These are phyloP conservation scores for Trypanosoma cruzi DNA, from an alignment of 208 protist species.

Conservation along the genomic window DNA sequence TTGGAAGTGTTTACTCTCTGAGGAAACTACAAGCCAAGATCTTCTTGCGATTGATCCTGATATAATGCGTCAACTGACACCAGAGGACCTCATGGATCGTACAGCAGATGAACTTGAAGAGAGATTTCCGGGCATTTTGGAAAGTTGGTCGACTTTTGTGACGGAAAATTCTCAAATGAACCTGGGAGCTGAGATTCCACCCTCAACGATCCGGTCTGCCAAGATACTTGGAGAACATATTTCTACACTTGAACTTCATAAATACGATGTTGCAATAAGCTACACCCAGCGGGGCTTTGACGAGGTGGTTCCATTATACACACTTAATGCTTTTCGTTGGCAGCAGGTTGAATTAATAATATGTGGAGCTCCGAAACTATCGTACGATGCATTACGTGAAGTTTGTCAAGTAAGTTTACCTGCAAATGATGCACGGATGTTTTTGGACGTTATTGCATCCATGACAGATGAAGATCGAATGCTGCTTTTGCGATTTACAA, in stretches of 20 bases:
- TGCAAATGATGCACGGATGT: slow-evolving; percentile 56
- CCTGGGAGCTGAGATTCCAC: slow-evolving; percentile 50
- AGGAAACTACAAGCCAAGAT: slow-evolving; percentile 58
- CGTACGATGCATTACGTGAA: slow-evolving; percentile 68
- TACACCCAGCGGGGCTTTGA: slow-evolving; percentile 84
- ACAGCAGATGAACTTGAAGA: slow-evolving; percentile 83
- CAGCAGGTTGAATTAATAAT: slow-evolving; percentile 82
- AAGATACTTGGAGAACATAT: slow-evolving; percentile 66
- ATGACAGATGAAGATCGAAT: slow-evolving; percentile 90
- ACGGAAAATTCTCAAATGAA: slow-evolving; percentile 43
- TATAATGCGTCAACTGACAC: slow-evolving; percentile 52
- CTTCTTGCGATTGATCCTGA: slow-evolving; percentile 63
- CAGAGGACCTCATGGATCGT: slow-evolving; percentile 64
- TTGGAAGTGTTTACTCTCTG: slow-evolving; percentile 91
- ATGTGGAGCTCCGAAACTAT: slow-evolving; percentile 80
- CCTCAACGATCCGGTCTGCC: slow-evolving; percentile 42
- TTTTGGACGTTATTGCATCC: slow-evolving; percentile 63
- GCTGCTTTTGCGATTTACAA: slow-evolving; percentile 87
- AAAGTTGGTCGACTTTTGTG: slow-evolving; percentile 46
- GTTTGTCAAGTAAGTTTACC: slow-evolving; percentile 81
- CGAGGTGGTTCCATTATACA: slow-evolving; percentile 82
- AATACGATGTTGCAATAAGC: slow-evolving; percentile 63
- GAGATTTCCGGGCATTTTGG: slow-evolving; percentile 70
- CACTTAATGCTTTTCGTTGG: slow-evolving; percentile 86
- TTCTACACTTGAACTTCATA: slow-evolving; percentile 56